phyloP scores from a whole-genome alignment of 345 rosid species.

The Gossypium bickii region DNA sequence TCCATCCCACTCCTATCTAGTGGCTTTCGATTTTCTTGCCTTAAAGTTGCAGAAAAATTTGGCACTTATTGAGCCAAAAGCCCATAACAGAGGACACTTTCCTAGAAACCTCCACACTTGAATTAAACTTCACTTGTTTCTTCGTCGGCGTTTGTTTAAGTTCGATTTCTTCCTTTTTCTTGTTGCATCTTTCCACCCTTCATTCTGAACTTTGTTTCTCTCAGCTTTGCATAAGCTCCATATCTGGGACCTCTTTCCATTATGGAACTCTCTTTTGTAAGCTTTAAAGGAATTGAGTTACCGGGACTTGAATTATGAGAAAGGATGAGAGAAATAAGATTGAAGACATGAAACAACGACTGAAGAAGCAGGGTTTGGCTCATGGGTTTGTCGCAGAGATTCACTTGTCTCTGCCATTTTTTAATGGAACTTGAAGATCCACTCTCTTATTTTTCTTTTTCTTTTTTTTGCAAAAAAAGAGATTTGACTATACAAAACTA shows the following conservation, averaged over 20 bases:
- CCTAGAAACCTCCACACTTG: conserved; percentile 19
- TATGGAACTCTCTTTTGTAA: conserved; percentile 37
- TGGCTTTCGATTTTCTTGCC: conserved; percentile 78
- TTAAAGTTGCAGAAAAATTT: conserved; percentile 58
- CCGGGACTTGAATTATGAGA: conserved; percentile 44
- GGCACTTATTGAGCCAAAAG: conserved; percentile 70
- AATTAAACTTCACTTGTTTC: conserved; percentile 68
- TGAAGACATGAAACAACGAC: conserved; percentile 35
- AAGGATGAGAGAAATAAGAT: conserved; percentile 60
- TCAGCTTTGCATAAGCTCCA: conserved; percentile 56
- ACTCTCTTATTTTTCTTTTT: background rate
- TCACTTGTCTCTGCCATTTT: conserved; percentile 36
- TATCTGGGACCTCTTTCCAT: conserved; percentile 86
- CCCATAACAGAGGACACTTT: conserved; percentile 36
- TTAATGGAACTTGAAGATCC: conserved; percentile 2
- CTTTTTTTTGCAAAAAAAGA: no score
- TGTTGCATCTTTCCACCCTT: conserved; percentile 25
- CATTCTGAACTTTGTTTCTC: conserved; percentile 58
- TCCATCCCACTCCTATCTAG: conserved; percentile 21
- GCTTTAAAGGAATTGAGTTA: conserved; percentile 42
- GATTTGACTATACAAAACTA: no score
- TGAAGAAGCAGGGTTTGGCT: conserved; percentile 27
- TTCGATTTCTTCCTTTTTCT: conserved; percentile 30
- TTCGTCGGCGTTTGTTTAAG: conserved; percentile 38
- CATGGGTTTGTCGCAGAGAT: conserved; percentile 14